These are phyloP conservation scores for Xylariaceae sp. DNA, from an alignment of 2,329 filamentous ascomycete species.

Conservation along the genomic window DNA sequence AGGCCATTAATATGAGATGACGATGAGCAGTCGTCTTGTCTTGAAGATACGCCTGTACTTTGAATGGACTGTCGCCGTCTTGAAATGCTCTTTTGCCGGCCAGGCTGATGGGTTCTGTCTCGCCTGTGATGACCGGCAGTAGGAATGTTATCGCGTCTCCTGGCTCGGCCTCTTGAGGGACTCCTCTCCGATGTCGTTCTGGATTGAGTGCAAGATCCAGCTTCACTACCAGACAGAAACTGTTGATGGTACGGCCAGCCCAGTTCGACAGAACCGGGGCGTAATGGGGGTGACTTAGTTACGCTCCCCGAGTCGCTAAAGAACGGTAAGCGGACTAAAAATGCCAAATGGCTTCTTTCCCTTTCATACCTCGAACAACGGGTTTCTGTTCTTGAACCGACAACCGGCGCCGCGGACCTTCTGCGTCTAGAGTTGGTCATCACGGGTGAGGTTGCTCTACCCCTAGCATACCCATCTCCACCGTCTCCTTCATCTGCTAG, in stretches of 20 bases:
- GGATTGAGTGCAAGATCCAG: neutral
- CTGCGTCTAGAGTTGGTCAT: constrained; percentile 20
- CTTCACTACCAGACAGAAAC: neutral
- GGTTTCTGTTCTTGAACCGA: neutral
- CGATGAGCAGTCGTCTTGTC: neutral
- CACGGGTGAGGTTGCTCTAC: constrained; percentile 5
- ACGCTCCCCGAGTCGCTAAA: neutral
- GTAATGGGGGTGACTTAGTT: neutral
- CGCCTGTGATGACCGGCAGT: neutral
- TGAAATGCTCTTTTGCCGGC: neutral
- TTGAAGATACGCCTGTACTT: neutral
- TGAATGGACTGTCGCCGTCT: neutral
- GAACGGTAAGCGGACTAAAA: neutral
- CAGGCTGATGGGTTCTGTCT: neutral
- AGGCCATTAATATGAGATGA: neutral
- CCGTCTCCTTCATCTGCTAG: neutral
- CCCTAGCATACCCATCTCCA: neutral
- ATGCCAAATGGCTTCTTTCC: neutral
- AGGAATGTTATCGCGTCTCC: constrained; percentile 11
- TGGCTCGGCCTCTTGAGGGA: constrained; percentile 8
- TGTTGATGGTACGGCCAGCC: neutral
- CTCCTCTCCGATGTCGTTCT: constrained; percentile 3
- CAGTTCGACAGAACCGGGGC: constrained; percentile 4
- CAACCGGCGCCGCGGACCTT: constrained; percentile 9
- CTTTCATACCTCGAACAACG: constrained; percentile 4